These are phyloP conservation scores for Punica granatum DNA, from an alignment of 345 rosid genomes.

Conservation along the genomic window DNA sequence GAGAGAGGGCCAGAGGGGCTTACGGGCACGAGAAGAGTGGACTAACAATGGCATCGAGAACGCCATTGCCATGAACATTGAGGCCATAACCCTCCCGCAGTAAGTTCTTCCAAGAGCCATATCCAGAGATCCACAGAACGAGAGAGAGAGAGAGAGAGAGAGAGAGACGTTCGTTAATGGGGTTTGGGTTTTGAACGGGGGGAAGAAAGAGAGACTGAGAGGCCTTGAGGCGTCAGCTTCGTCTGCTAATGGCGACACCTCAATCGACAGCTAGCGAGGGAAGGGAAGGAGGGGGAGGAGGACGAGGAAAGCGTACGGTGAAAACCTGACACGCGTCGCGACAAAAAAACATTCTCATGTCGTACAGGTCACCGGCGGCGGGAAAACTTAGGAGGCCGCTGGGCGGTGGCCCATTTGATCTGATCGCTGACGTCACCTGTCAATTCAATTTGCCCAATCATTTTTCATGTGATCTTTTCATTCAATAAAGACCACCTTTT, in stretches of 20 bases:
- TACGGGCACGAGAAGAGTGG: slow-evolving; percentile 3
- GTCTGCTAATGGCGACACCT: background rate
- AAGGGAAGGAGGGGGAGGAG: background rate
- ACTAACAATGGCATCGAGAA: background rate
- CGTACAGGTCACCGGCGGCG: background rate
- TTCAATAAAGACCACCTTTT: too few species aligned
- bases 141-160: background rate
- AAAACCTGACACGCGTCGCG: background rate
- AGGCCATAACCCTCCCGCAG: background rate
- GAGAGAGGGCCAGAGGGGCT: background rate
- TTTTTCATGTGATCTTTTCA: too few species aligned
- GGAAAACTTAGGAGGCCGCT: background rate
- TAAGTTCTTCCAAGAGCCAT: background rate
- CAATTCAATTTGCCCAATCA: too few species aligned
- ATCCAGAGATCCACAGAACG: background rate
- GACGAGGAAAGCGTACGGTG: background rate
- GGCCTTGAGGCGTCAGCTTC: too few species aligned
- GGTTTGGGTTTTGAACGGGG: too few species aligned
- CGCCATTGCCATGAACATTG: slow-evolving; percentile 1
- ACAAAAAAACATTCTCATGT: background rate
- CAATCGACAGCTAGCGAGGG: background rate
- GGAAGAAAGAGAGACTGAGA: too few species aligned
- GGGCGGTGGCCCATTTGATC: too few species aligned
- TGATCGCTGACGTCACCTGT: too few species aligned
- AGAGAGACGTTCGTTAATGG: background rate